These are phyloP conservation scores for Bryoerythrophyllum caledonicum DNA, from an alignment of 225 moss, liverwort and hornwort species.

Conservation along the genomic window DNA sequence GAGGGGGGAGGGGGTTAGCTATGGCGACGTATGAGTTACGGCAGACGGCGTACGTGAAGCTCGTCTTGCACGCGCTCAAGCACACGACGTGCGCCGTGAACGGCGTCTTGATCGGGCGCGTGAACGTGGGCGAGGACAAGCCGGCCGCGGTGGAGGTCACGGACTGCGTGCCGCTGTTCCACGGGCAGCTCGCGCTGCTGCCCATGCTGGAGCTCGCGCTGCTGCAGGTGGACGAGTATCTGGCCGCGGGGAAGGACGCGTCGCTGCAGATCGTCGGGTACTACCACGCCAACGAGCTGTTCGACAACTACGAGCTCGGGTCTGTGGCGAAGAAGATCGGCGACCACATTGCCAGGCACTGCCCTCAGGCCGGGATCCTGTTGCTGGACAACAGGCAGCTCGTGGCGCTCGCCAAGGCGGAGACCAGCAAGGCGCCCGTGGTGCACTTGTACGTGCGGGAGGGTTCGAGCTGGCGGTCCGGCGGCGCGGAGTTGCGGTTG, in stretches of 20 bases:
- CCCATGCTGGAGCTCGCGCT: constrained; percentile 97
- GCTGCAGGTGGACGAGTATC: constrained; percentile 80
- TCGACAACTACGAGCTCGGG: constrained; percentile 73
- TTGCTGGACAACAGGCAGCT: constrained; percentile 83
- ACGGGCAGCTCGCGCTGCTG: constrained; percentile 74
- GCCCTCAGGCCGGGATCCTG: constrained; percentile 63
- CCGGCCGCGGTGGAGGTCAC: constrained; percentile 59
- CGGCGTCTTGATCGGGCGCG: constrained; percentile 77
- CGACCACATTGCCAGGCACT: constrained; percentile 77
- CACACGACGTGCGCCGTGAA: constrained; percentile 71
- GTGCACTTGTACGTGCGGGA: constrained; percentile 70
- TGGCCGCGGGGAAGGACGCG: constrained; percentile 41
- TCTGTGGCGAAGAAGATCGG: constrained; percentile 79
- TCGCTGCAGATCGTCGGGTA: constrained; percentile 85
- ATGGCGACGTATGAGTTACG: constrained; percentile 64
- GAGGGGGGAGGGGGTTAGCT: constrained; percentile 16
- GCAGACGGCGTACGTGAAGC: constrained; percentile 93
- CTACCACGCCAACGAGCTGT: constrained; percentile 92
- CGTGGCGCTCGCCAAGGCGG: constrained; percentile 45
- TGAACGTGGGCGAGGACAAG: constrained; percentile 36
- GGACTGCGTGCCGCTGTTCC: constrained; percentile 81
- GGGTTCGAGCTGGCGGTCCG: constrained; percentile 62
- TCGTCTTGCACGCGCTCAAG: constrained; percentile 88
- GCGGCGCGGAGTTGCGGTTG: constrained; percentile 48
- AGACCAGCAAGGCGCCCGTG: constrained; percentile 58